These are phyloP conservation scores for Geotrichum aggregatum DNA, from an alignment of 1,139 yeast species.

Conservation along the genomic window DNA sequence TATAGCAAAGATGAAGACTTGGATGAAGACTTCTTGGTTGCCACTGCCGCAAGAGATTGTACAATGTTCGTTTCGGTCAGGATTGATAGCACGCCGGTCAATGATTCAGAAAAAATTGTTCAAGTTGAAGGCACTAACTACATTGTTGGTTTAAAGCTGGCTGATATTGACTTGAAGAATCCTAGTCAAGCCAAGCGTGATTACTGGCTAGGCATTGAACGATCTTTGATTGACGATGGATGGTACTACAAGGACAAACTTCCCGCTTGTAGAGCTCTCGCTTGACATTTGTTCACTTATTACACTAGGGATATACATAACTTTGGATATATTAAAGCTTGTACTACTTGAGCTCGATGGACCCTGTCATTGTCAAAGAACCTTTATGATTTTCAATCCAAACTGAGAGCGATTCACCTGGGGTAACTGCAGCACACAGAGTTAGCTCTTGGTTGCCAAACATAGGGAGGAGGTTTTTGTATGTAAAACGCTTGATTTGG, in stretches of 20 bases:
- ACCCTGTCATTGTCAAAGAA: conserved; percentile 28
- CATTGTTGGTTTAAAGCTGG: conserved; percentile 28
- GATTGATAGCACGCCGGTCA: background rate
- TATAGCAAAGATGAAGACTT: conserved; percentile 22
- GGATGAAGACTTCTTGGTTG: conserved; percentile 31
- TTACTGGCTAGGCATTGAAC: conserved; percentile 37
- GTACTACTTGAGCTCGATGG: background rate
- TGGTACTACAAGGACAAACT: conserved; percentile 22
- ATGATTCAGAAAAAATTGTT: conserved; percentile 2
- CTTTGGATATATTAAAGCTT: no score
- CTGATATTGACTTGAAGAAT: conserved; percentile 41
- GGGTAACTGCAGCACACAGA: conserved; percentile 28
- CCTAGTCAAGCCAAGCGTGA: conserved; percentile 27
- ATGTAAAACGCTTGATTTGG: conserved; percentile 40
- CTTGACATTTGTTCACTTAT: background rate
- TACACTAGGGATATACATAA: no score
- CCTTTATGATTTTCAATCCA: conserved; percentile 38
- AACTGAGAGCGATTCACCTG: conserved; percentile 27
- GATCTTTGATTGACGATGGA: conserved; percentile 22
- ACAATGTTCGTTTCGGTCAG: conserved; percentile 32
- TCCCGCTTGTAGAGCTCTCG: conserved; percentile 14
- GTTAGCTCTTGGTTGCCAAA: conserved; percentile 38
- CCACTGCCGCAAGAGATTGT: conserved; percentile 43
- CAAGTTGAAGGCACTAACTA: conserved; percentile 6
- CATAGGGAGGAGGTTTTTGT: conserved; percentile 52